phyloP scores from a whole-genome alignment of 2,329 filamentous ascomycete species.

The Colletotrichum sp. region DNA sequence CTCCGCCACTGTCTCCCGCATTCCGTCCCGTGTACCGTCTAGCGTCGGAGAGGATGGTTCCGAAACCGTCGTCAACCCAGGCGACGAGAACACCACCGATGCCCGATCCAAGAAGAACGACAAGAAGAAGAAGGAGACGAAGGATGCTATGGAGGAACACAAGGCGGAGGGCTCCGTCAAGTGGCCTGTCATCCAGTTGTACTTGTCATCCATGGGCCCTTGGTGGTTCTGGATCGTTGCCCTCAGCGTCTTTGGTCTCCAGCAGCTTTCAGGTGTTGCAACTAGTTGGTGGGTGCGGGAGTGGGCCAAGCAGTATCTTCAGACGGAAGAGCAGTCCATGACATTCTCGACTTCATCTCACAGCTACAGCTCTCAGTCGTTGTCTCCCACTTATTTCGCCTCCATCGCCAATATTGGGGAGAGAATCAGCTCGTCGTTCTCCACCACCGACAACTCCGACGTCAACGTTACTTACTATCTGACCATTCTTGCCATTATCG shows the following conservation, averaged over 20 bases:
- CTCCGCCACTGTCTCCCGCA: conserved; percentile 73
- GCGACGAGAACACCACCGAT: conserved; percentile 52
- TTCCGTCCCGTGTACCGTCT: conserved; percentile 80
- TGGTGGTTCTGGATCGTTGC: conserved; percentile 95
- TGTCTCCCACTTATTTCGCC: conserved; percentile 43
- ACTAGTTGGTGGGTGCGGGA: conserved; percentile 94
- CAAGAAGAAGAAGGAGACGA: conserved; percentile 52
- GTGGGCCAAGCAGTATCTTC: conserved; percentile 90
- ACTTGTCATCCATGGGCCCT: conserved; percentile 88
- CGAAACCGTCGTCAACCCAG: conserved; percentile 61
- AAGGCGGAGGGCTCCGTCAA: conserved; percentile 90
- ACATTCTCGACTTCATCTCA: conserved; percentile 40
- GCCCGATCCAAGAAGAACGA: conserved; percentile 51
- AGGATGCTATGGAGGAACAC: conserved; percentile 69
- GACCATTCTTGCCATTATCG: conserved; percentile 80
- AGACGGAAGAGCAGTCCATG: conserved; percentile 41
- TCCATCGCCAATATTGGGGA: conserved; percentile 44
- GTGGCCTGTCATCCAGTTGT: conserved; percentile 83
- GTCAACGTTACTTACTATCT: conserved; percentile 89
- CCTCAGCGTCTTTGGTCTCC: conserved; percentile 74
- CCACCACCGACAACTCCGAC: conserved; percentile 45
- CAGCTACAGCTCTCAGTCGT: conserved; percentile 35
- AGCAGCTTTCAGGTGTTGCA: conserved; percentile 85
- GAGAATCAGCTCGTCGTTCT: conserved; percentile 32
- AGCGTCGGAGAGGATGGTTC: conserved; percentile 70